Conservation (phyloP, 108 stramenopile species). For the Nannochloropsis salina region DNA sequence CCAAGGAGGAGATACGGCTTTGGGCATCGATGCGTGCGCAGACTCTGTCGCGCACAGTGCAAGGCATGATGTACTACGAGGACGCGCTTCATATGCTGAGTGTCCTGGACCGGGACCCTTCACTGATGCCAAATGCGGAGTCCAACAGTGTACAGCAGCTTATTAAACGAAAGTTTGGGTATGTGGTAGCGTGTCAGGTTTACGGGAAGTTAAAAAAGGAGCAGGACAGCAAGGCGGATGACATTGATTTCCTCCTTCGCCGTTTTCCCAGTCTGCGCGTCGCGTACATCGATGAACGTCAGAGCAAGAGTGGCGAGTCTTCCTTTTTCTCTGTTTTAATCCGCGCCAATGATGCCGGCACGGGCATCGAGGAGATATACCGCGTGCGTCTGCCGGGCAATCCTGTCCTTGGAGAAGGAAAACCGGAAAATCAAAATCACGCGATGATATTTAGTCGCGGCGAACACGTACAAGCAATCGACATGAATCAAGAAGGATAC, state of each 20-base stretch:
- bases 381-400: slow-evolving; percentile 91
- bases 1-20: slow-evolving; percentile 73
- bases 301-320: slow-evolving; percentile 58
- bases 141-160: slow-evolving; percentile 65
- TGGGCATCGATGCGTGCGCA: slow-evolving; percentile 96
- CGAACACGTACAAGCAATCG: slow-evolving; percentile 92
- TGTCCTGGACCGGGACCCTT: slow-evolving; percentile 70
- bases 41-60: slow-evolving; percentile 86
- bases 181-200: slow-evolving; percentile 92
- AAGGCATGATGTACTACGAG: slow-evolving; percentile 98
- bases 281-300: slow-evolving; percentile 83
- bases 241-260: slow-evolving; percentile 89
- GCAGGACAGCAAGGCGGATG: slow-evolving; percentile 90
- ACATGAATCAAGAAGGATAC: slow-evolving; percentile 98
- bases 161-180: slow-evolving; percentile 89
- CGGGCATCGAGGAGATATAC: slow-evolving; percentile 76
- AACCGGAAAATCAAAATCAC: slow-evolving; percentile 98
- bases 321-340: slow-evolving; percentile 84
- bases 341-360: slow-evolving; percentile 72
- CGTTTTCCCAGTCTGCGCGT: slow-evolving; percentile 81
- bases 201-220: slow-evolving; percentile 90
- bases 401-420: slow-evolving; percentile 94
- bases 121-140: background rate
- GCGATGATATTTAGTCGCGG: slow-evolving; percentile 95
- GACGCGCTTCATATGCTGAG: slow-evolving; percentile 87